Percentiles rank a stretch among this genome's conserved stretches.
phyloP scores from a whole-genome alignment of 305 asterid genomes.

The Fraxinus floribunda region DNA sequence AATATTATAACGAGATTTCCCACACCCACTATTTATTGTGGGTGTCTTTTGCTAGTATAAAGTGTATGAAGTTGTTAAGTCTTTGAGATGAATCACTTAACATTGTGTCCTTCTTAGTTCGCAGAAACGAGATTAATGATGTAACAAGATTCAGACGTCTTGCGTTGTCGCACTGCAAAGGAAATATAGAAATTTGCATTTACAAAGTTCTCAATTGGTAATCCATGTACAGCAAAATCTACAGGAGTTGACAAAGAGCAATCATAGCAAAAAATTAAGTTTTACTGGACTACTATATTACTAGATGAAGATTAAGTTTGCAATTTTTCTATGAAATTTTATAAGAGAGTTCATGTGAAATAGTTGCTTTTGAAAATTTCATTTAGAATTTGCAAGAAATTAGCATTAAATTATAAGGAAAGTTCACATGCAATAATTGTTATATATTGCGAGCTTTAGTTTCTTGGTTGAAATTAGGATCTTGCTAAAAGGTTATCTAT shows the following conservation, averaged over 20 bases:
- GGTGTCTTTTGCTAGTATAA: background rate
- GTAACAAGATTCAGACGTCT: slow-evolving; percentile 1
- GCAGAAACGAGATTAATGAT: background rate
- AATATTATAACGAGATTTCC: too few relatives aligned
- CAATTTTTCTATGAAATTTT: background rate
- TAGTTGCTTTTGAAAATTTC: background rate
- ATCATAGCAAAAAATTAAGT: background rate
- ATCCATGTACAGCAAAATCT: background rate
- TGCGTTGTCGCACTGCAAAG: background rate
- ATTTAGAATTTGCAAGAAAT: background rate
- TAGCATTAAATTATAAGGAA: background rate
- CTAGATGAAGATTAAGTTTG: background rate
- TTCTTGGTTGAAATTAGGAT: slow-evolving; percentile 11
- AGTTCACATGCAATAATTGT: background rate
- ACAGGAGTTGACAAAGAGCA: background rate
- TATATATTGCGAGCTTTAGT: background rate
- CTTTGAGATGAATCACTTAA: background rate
- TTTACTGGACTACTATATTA: background rate
- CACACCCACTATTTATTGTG: background rate
- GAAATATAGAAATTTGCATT: background rate
- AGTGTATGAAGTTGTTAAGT: background rate
- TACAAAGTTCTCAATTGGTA: background rate
- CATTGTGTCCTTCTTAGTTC: background rate
- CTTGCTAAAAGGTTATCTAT: background rate
- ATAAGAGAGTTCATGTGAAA: background rate